Evolutionary conservation across 192 early-diverging fungal genomes (phyloP).

Genomic region (Obelidium mucronatum): DNA sequence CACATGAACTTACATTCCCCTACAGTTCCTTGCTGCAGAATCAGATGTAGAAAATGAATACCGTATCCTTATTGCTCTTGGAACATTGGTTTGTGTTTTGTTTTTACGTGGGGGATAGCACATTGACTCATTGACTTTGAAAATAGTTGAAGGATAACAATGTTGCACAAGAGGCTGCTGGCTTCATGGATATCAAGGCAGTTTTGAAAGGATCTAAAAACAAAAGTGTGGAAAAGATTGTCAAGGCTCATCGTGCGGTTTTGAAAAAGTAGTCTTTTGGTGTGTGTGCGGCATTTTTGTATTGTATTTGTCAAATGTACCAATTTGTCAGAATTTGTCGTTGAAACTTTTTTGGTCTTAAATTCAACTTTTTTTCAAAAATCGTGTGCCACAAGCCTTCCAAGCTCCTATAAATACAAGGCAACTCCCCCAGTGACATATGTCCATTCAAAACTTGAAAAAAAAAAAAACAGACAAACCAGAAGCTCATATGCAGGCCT

Average conservation of each 20-base stretch:
- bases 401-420: too few species aligned
- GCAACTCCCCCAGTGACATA: too few species aligned
- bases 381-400: too few species aligned
- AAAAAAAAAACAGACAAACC: too few species aligned
- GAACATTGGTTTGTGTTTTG: conserved; percentile 61
- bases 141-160: conserved; percentile 21
- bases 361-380: too few species aligned
- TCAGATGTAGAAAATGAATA: conserved; percentile 67
- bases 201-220: conserved; percentile 20
- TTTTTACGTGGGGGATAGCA: neutral
- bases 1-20: conserved; percentile 3
- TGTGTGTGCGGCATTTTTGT: too few species aligned
- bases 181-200: conserved; percentile 20
- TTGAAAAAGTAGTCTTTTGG: conserved; percentile 40
- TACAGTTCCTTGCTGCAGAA: conserved; percentile 61
- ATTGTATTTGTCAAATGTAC: too few species aligned
- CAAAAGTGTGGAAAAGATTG: conserved; percentile 27
- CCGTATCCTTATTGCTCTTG: conserved; percentile 65
- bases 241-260: conserved; percentile 14
- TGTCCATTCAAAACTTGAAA: too few species aligned
- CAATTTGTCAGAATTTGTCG: too few species aligned
- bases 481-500: neutral
- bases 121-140: neutral
- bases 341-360: too few species aligned
- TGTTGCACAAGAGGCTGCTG: conserved; percentile 27